Conservation (phyloP, 2,329 filamentous ascomycete species). For the Botrytis galanthina region DNA sequence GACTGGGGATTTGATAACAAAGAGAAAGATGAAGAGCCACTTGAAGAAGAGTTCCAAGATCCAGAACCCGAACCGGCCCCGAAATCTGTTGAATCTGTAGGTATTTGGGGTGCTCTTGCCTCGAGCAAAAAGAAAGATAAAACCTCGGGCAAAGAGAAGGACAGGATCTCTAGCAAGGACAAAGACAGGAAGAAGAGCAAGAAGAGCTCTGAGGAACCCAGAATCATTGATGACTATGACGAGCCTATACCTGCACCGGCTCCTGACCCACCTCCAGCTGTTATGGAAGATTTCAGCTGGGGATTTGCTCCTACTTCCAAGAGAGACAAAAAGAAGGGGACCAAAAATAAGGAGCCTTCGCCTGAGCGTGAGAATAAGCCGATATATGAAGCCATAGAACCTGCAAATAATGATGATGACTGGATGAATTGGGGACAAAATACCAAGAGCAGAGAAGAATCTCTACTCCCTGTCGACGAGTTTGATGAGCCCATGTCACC, state of each 20-base stretch:
- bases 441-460: slow-evolving; percentile 31
- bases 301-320: slow-evolving; percentile 32
- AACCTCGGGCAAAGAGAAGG: slow-evolving; percentile 20
- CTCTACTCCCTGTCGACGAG: slow-evolving; percentile 35
- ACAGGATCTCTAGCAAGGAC: slow-evolving; percentile 32
- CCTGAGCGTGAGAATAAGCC: slow-evolving; percentile 27
- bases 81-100: slow-evolving; percentile 28
- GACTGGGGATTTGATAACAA: slow-evolving; percentile 13
- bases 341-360: slow-evolving; percentile 29
- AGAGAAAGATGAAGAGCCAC: slow-evolving; percentile 39
- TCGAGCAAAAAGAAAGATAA: slow-evolving; percentile 23
- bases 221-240: slow-evolving; percentile 16
- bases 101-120: slow-evolving; percentile 10
- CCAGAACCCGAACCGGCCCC: slow-evolving; percentile 23
- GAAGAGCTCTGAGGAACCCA: slow-evolving; percentile 26
- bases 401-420: slow-evolving; percentile 31
- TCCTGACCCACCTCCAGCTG: slow-evolving; percentile 33
- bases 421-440: slow-evolving; percentile 36
- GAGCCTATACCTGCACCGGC: slow-evolving; percentile 30
- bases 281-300: slow-evolving; percentile 26
- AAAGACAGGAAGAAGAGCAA: slow-evolving; percentile 47
- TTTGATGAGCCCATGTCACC: slow-evolving; percentile 40
- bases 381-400: slow-evolving; percentile 31
- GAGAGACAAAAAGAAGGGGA: slow-evolving; percentile 47
- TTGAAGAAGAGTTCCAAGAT: slow-evolving; percentile 31